phyloP scores from a whole-genome alignment of 352 stramenopile genomes.

The Pythium brachiatum region DNA sequence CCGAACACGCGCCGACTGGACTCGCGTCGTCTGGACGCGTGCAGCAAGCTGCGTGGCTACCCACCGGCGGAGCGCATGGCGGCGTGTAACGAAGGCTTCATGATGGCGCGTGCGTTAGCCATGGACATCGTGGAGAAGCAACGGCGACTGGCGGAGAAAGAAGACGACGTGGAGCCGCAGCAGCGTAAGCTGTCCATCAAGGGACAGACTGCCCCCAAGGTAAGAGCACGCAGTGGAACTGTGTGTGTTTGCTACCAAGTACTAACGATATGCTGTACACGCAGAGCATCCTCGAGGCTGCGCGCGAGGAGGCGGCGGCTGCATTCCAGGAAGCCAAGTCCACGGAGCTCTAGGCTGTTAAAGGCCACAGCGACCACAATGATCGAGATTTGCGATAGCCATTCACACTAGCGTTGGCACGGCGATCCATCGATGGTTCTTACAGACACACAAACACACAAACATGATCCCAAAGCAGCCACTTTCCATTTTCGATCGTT shows the following conservation, averaged over 20 bases:
- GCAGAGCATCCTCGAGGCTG: conserved; percentile 22
- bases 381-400: too few relatives aligned
- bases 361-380: too few relatives aligned
- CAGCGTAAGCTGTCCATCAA: conserved; percentile 18
- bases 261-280: not conserved
- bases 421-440: too few relatives aligned
- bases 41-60: conserved; percentile 15
- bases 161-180: conserved; percentile 3
- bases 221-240: not conserved
- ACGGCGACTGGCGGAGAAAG: not conserved
- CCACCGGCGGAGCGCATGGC: conserved; percentile 17
- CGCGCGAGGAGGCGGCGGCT: conserved; percentile 19
- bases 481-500: not conserved
- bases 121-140: not conserved
- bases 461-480: too few relatives aligned
- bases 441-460: not conserved
- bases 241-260: not conserved
- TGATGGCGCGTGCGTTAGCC: conserved; percentile 12
- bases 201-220: conserved; percentile 15
- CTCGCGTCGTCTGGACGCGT: conserved; percentile 20
- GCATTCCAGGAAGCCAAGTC: conserved; percentile 25
- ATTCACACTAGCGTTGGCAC: too few relatives aligned
- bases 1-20: conserved; percentile 17
- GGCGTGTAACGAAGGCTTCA: conserved; percentile 22
- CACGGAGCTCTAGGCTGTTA: not conserved